A percentile compares a stretch with the other conserved stretches of the same genome.
phyloP scores from a whole-genome alignment of 2,329 filamentous ascomycete species.

The Pseudogymnoascus sp. region DNA sequence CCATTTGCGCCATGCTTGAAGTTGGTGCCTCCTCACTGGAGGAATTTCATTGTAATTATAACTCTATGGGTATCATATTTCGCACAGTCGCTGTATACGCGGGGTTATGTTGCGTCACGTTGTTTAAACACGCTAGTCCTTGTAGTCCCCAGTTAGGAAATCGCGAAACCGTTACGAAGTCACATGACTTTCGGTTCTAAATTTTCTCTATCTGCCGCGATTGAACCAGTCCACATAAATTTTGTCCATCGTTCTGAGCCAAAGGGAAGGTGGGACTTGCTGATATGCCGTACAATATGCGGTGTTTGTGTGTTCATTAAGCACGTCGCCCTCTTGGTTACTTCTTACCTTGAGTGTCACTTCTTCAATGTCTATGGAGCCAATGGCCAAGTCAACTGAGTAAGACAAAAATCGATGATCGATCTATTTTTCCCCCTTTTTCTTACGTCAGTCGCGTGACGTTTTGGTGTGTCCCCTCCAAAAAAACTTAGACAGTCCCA shows the following conservation, averaged over 20 bases:
- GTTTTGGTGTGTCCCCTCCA: not conserved
- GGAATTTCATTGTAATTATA: conserved; percentile 3
- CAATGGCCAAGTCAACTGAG: not conserved
- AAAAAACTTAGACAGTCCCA: conserved; percentile 1
- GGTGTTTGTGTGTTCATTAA: not conserved
- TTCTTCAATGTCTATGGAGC: not conserved
- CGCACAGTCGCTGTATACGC: not conserved
- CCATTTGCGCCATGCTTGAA: conserved; percentile 1
- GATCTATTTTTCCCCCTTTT: conserved; percentile 5
- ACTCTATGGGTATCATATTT: conserved; percentile 4
- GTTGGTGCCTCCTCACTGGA: conserved; percentile 4
- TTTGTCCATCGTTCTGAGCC: not conserved
- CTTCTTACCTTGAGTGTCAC: not conserved
- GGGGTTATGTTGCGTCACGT: conserved; percentile 7
- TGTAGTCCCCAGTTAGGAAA: not conserved
- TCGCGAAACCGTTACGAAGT: conserved; percentile 3
- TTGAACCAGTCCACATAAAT: not conserved
- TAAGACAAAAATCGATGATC: not conserved
- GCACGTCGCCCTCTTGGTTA: not conserved
- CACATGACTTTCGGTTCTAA: not conserved
- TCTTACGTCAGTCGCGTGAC: conserved; percentile 8
- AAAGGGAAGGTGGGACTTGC: not conserved
- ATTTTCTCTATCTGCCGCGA: conserved; percentile 1
- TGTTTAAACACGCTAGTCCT: not conserved
- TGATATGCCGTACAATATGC: not conserved